These are phyloP conservation scores for Isabelozyma heimii DNA, from an alignment of 805 yeast species.

Conservation along the genomic window DNA sequence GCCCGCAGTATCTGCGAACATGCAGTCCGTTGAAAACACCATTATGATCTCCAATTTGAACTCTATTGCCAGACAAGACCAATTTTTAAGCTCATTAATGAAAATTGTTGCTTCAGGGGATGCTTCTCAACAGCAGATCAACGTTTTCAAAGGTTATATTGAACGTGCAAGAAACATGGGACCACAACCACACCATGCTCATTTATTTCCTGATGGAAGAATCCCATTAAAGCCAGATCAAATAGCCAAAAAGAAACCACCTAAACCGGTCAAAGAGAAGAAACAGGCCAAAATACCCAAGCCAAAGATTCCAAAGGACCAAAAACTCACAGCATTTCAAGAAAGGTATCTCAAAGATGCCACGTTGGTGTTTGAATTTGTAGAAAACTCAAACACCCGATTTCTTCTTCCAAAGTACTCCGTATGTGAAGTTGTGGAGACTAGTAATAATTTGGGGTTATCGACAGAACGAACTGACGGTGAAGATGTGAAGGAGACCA, in stretches of 20 bases:
- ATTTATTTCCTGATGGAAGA: slow-evolving; percentile 16
- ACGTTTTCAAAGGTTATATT: slow-evolving; percentile 77
- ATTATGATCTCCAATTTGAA: slow-evolving; percentile 85
- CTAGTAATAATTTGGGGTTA: slow-evolving; percentile 18
- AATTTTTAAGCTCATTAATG: slow-evolving; percentile 69
- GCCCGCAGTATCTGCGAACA: slow-evolving; percentile 6
- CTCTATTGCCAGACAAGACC: slow-evolving; percentile 73
- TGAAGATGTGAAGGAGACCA: slow-evolving; percentile 12
- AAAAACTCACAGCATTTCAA: slow-evolving; percentile 71
- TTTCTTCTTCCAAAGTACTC: slow-evolving; percentile 75
- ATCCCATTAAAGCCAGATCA: slow-evolving; percentile 4
- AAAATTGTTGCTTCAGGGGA: slow-evolving; percentile 80
- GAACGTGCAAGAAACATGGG: slow-evolving; percentile 78
- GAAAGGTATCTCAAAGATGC: slow-evolving; percentile 68
- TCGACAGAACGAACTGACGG: slow-evolving; percentile 12
- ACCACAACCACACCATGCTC: slow-evolving; percentile 43
- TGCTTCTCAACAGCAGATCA: slow-evolving; percentile 70
- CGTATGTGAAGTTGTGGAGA: slow-evolving; percentile 56
- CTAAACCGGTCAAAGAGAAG: slow-evolving; percentile 16
- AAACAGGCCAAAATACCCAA: slow-evolving; percentile 13
- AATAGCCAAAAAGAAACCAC: slow-evolving; percentile 4
- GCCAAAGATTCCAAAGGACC: slow-evolving; percentile 40
- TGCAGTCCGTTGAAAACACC: slow-evolving; percentile 63
- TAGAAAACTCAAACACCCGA: slow-evolving; percentile 74
- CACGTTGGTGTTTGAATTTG: slow-evolving; percentile 79